Base-by-base conservation (phyloP, 2,329 filamentous ascomycete genomes). In the Aspergillus quadricinctus region DNA sequence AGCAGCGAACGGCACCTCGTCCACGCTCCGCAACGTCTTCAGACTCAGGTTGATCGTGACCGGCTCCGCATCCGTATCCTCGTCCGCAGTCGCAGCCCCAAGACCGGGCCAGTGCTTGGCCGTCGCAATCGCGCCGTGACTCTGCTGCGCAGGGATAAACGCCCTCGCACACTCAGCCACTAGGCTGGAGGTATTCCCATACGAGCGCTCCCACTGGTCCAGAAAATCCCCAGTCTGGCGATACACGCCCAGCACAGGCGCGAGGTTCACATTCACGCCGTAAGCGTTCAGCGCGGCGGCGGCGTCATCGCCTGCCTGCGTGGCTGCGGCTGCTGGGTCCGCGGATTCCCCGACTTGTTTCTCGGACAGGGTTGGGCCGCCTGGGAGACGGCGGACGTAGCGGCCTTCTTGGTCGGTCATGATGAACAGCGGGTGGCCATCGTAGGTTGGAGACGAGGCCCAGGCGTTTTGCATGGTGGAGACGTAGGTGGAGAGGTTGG, bases 321-420 rank as follows among this genome's bases (percentile, higher is more conserved):
- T 63, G 1, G 67, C 69, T 25, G 63, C 59, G 3, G 43, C 28
- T 21, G 49, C 27, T 0, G 60, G 63, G 23, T 68, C 7, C 2
- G 56, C n/a, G 4, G 62, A 58, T 43, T 60, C 48, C 5, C 69
- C 69, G 3, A 69, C 50, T 49, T 61, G 35, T 50, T 70, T 71
- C 8, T 61, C 67, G 11, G 63, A 64, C 27, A 51, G 41, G 3
- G 53, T 58, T 19, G 68, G 66, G 3, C 67, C 66, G 6, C 68
- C 67, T 4, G 64, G 58, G 0, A 72, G 49, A 7, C 67, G 64
- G 40, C 58, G 58, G 3, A 72, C 61, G n/a, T 66, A 9, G 9
- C 68, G 69, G 6, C 70, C 70, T 53, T 72, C 69, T 48, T 72
- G 70, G 54, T 72, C 69, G 3, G 66, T 71, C 64, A 70, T 64